phyloP scores from a whole-genome alignment of 352 stramenopile species.

The Globisporangium nodosum region DNA sequence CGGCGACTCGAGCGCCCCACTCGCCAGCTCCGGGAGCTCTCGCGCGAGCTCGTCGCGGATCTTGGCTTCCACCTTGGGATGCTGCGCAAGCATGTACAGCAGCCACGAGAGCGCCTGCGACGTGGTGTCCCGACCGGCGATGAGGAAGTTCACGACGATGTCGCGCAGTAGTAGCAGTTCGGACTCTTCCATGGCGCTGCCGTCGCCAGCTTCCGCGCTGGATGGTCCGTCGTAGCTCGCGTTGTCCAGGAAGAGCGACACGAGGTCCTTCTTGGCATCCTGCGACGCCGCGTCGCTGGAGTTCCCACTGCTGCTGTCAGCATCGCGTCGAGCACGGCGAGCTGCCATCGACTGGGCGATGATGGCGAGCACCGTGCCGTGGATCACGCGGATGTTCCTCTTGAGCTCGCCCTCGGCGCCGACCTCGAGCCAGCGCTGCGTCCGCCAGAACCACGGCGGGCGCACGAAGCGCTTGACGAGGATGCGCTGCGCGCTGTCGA shows the following conservation, averaged over 20 bases:
- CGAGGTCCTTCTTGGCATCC: conserved; percentile 19
- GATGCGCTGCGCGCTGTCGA: conserved; percentile 33
- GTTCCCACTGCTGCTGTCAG: neutral
- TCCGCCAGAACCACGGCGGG: conserved; percentile 37
- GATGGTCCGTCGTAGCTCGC: conserved; percentile 4
- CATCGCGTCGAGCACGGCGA: neutral
- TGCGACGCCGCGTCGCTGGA: neutral
- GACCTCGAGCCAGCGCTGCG: conserved; percentile 28
- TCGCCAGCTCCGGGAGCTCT: conserved; percentile 5
- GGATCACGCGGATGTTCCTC: conserved; percentile 24
- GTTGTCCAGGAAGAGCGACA: conserved; percentile 42
- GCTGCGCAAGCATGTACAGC: conserved; percentile 30
- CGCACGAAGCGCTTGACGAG: conserved; percentile 30
- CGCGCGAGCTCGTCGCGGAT: conserved; percentile 21
- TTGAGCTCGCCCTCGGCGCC: conserved; percentile 28
- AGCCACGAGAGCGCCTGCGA: conserved; percentile 35
- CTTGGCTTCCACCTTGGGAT: conserved; percentile 26
- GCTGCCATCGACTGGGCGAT: conserved; percentile 22
- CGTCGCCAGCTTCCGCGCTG: neutral
- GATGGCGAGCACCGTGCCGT: conserved; percentile 31
- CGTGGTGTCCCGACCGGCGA: conserved; percentile 46
- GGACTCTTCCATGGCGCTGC: conserved; percentile 5
- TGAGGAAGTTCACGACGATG: conserved; percentile 43
- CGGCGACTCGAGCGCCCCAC: neutral
- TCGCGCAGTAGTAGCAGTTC: conserved; percentile 25